phyloP scores from a whole-genome alignment of 164 flowering plant genomes.

The Vitis labrusca region DNA sequence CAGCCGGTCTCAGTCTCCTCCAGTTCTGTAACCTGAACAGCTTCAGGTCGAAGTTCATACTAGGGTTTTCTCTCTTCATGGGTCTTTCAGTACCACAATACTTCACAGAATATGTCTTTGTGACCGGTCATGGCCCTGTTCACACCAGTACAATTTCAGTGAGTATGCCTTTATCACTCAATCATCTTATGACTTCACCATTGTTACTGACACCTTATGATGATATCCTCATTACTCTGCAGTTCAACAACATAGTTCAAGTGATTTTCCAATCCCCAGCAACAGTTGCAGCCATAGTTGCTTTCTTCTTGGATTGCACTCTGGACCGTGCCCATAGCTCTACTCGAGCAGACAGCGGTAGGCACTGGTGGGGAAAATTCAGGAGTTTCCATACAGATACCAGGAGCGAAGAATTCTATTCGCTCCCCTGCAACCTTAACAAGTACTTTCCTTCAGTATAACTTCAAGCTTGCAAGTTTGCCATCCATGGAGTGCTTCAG shows the following conservation, averaged over 20 bases:
- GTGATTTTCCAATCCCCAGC: slow-evolving; percentile 88
- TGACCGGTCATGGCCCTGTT: slow-evolving; percentile 74
- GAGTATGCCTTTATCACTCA: slow-evolving; percentile 4
- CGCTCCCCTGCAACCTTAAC: slow-evolving; percentile 74
- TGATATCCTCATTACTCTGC: slow-evolving; percentile 16
- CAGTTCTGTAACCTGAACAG: slow-evolving; percentile 98
- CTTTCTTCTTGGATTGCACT: slow-evolving; percentile 67
- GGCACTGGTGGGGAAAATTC: slow-evolving; percentile 93
- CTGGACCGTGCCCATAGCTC: slow-evolving; percentile 42
- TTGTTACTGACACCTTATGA: too few species aligned
- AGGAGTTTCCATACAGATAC: slow-evolving; percentile 51
- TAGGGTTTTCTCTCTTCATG: slow-evolving; percentile 88
- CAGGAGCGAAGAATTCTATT: slow-evolving; percentile 82
- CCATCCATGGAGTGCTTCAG: neutral
- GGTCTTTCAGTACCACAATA: slow-evolving; percentile 91
- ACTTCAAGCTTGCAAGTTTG: slow-evolving; percentile 5
- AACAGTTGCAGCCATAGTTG: slow-evolving; percentile 63
- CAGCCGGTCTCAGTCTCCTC: slow-evolving; percentile 81
- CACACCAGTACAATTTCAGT: slow-evolving; percentile 62
- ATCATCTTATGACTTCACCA: neutral
- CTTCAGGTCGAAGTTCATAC: slow-evolving; percentile 80
- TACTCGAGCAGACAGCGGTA: slow-evolving; percentile 67
- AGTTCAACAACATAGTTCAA: slow-evolving; percentile 75
- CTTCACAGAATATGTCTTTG: slow-evolving; percentile 54
- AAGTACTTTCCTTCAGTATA: slow-evolving; percentile 82